phyloP scores from a whole-genome alignment of 2,329 filamentous ascomycete species.

The Pseudocercospora ulei region DNA sequence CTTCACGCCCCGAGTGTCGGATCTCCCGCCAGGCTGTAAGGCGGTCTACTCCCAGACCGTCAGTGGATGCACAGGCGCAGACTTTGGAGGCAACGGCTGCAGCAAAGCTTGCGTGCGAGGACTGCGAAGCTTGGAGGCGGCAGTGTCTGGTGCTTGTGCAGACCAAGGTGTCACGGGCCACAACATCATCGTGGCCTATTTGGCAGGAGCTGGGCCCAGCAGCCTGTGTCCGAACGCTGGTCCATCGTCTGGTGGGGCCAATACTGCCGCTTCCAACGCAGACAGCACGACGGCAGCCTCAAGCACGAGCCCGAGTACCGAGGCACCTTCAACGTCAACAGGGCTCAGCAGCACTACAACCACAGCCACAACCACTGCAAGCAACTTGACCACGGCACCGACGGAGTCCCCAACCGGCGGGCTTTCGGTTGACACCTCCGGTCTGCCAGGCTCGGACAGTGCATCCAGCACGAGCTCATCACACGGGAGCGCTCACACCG shows the following conservation, averaged over 20 bases:
- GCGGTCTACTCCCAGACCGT: conserved; percentile 38
- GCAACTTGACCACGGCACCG: conserved; percentile 15
- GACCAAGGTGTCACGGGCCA: conserved; percentile 34
- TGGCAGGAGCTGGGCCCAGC: conserved; percentile 35
- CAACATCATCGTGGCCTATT: conserved; percentile 39
- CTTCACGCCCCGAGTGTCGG: conserved; percentile 38
- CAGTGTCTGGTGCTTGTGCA: conserved; percentile 33
- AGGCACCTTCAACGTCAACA: conserved; percentile 14
- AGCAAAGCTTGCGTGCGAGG: conserved; percentile 37
- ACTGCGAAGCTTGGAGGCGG: conserved; percentile 32
- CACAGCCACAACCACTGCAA: conserved; percentile 18
- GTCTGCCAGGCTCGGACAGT: conserved; percentile 12
- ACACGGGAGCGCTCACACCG: conserved; percentile 28
- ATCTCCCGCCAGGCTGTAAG: conserved; percentile 36
- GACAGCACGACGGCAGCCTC: conserved; percentile 18
- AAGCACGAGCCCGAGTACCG: conserved; percentile 8
- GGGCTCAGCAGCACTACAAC: background rate
- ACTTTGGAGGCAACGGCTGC: conserved; percentile 37
- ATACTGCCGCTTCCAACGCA: conserved; percentile 9
- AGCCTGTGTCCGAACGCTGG: conserved; percentile 36
- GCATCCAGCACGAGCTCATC: conserved; percentile 16
- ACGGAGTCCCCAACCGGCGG: conserved; percentile 15
- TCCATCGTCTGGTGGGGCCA: conserved; percentile 16
- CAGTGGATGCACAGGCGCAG: conserved; percentile 35
- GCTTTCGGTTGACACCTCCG: conserved; percentile 21